Percentiles rank a stretch among this genome's conserved stretches.
Evolutionary conservation across 768 basidiomycete species (phyloP).

Genomic region (Leccinum incarnatum): DNA sequence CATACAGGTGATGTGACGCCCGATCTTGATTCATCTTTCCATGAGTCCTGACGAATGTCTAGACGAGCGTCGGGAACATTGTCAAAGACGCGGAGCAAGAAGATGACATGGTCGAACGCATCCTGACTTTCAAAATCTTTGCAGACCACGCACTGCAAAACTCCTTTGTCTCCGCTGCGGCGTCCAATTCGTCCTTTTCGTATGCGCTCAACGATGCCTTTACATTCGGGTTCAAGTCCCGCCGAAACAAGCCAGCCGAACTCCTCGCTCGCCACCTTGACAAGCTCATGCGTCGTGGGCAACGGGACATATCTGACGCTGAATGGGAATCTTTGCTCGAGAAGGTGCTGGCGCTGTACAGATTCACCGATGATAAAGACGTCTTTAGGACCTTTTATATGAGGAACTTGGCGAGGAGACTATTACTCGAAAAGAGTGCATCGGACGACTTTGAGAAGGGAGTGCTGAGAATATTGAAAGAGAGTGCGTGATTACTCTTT

Average conservation of each 20-base stretch:
- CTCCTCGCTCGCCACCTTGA: constrained; percentile 93
- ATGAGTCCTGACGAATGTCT: neutral
- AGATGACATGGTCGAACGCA: constrained; percentile 72
- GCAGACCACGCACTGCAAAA: constrained; percentile 48
- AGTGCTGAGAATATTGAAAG: constrained; percentile 83
- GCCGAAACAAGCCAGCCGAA: constrained; percentile 83
- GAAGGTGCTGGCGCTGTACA: constrained; percentile 68
- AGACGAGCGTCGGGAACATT: constrained; percentile 61
- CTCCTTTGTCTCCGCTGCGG: constrained; percentile 48
- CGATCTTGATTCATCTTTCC: neutral
- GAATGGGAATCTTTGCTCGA: constrained; percentile 65
- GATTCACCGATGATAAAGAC: constrained; percentile 90
- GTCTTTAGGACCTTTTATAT: constrained; percentile 93
- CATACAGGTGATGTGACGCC: constrained; percentile 45
- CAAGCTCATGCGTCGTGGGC: constrained; percentile 81
- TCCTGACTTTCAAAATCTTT: constrained; percentile 65
- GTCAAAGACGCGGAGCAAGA: constrained; percentile 62
- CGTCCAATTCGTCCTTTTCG: constrained; percentile 52
- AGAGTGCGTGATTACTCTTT: constrained; percentile 46
- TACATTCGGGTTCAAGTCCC: constrained; percentile 65
- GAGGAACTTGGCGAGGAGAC: constrained; percentile 80
- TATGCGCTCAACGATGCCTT: constrained; percentile 77
- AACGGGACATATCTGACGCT: constrained; percentile 60
- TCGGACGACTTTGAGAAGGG: constrained; percentile 83
- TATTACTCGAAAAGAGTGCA: constrained; percentile 81